These are phyloP conservation scores for Arachnopeziza araneosa DNA, from an alignment of 2,329 filamentous ascomycete species.

Conservation along the genomic window DNA sequence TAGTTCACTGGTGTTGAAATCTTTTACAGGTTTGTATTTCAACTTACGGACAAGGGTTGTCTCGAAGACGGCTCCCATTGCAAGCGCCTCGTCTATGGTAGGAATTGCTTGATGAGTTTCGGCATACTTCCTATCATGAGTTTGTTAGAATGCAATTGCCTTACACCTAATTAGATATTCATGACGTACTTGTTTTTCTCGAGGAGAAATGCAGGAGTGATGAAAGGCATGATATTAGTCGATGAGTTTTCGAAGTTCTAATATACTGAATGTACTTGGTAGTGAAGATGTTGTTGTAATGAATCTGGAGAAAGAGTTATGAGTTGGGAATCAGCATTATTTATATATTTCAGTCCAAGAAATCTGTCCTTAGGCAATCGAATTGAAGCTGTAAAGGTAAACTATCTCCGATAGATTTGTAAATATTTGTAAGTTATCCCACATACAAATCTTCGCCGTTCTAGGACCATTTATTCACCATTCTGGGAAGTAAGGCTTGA, in stretches of 20 bases:
- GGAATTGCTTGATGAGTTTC: not conserved
- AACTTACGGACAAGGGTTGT: not conserved
- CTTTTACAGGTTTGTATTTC: not conserved
- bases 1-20: not conserved
- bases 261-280: not conserved
- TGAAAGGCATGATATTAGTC: not conserved
- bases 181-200: constrained; percentile 1
- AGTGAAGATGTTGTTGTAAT: not conserved
- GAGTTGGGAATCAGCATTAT: not conserved
- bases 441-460: not conserved
- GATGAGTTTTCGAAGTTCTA: not conserved
- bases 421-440: too few relatives aligned
- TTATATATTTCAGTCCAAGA: not conserved
- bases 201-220: not conserved
- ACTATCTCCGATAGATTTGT: not conserved
- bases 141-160: not conserved
- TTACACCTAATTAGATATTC: not conserved
- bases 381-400: not conserved
- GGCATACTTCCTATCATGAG: not conserved
- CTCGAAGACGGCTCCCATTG: not conserved
- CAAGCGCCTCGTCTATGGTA: not conserved
- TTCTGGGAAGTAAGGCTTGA: not conserved
- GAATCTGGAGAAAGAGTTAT: not conserved
- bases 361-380: not conserved
- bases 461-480: not conserved